Evolutionary conservation across 257 asterid species (phyloP).

Genomic region (Phtheirospermum japonicum): DNA sequence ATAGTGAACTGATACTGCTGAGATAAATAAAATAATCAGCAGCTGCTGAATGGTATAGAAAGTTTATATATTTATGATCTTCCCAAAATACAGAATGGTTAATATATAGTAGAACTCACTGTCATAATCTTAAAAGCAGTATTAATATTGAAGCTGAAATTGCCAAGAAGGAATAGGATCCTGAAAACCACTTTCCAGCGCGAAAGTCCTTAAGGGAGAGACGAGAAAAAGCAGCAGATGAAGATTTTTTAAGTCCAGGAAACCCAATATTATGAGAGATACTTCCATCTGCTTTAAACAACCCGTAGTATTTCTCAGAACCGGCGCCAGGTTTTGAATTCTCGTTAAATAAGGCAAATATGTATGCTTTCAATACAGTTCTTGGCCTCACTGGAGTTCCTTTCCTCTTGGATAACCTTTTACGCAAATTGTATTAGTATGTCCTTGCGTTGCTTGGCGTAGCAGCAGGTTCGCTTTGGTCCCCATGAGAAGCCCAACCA

Average conservation of each 20-base stretch:
- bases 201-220: slow-evolving; percentile 51
- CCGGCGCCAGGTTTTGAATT: slow-evolving; percentile 60
- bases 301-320: slow-evolving; percentile 78
- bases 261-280: slow-evolving; percentile 81
- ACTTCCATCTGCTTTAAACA: slow-evolving; percentile 81
- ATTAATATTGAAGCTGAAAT: slow-evolving; percentile 39
- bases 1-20: background rate
- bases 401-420: slow-evolving; percentile 79
- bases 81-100: slow-evolving; percentile 26
- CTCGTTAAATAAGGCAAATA: slow-evolving; percentile 91
- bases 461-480: slow-evolving; percentile 81
- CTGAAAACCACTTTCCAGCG: slow-evolving; percentile 33
- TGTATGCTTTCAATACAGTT: slow-evolving; percentile 63
- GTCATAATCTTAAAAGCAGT: slow-evolving; percentile 41
- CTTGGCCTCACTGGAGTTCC: slow-evolving; percentile 96
- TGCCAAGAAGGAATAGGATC: slow-evolving; percentile 35
- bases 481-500: slow-evolving; percentile 98
- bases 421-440: slow-evolving; percentile 71
- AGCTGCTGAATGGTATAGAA: slow-evolving; percentile 24
- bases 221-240: slow-evolving; percentile 56
- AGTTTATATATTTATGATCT: background rate
- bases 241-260: slow-evolving; percentile 64
- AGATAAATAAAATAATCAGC: slow-evolving; percentile 24
- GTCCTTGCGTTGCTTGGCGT: slow-evolving; percentile 71
- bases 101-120: slow-evolving; percentile 7